Conservation (phyloP, 495 filamentous ascomycete genomes). For the Penicillium maclennaniae region DNA sequence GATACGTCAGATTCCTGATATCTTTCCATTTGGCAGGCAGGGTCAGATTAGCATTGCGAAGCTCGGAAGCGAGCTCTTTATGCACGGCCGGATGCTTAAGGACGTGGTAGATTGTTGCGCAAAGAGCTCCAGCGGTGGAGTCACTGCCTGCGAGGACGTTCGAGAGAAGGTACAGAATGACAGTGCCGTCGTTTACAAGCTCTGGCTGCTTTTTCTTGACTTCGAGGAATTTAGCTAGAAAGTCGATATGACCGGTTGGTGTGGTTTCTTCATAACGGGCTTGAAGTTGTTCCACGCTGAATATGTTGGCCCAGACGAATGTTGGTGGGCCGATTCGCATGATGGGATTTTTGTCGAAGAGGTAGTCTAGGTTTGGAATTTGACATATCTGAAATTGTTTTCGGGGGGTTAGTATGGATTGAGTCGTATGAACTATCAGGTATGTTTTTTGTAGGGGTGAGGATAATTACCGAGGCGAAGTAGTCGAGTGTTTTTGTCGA, state of each 20-base stretch:
- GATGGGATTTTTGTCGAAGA: conserved; percentile 25
- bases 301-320: conserved; percentile 23
- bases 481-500: conserved; percentile 29
- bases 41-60: conserved; percentile 14
- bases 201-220: conserved; percentile 21
- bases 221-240: conserved; percentile 23
- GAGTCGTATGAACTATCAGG: background rate
- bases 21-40: conserved; percentile 17
- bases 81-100: conserved; percentile 26
- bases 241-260: conserved; percentile 9
- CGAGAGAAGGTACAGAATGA: conserved; percentile 23
- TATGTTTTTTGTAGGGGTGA: background rate
- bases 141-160: conserved; percentile 38
- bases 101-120: conserved; percentile 39
- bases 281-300: conserved; percentile 21
- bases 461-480: conserved; percentile 25
- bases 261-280: conserved; percentile 10
- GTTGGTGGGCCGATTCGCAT: conserved; percentile 21
- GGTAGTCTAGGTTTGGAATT: conserved; percentile 19
- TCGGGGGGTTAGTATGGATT: background rate
- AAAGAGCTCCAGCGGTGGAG: conserved; percentile 31
- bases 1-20: conserved; percentile 48
- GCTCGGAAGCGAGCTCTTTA: conserved; percentile 24
- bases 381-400: conserved; percentile 15
- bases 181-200: conserved; percentile 16